Evolutionary conservation across 73 alveolate species (phyloP).

Genomic region (Uronychia binucleata): DNA sequence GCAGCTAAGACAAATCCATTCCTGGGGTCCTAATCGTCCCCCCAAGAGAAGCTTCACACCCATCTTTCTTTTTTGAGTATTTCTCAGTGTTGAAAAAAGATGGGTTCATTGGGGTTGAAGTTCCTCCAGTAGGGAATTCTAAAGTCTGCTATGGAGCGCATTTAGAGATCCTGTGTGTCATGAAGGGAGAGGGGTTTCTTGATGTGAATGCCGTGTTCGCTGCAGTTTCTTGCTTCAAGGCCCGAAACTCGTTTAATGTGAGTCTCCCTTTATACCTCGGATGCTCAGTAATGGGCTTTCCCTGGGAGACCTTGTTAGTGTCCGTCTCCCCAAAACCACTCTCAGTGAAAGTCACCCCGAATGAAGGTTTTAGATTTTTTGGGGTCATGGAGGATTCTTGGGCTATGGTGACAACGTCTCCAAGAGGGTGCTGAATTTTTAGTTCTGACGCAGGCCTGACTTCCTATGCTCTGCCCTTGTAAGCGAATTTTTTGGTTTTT

Average conservation of each 20-base stretch:
- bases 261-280: neutral
- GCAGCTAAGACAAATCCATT: neutral
- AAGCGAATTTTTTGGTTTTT: neutral
- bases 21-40: neutral
- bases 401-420: neutral
- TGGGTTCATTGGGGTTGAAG: neutral
- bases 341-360: neutral
- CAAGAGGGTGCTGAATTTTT: neutral
- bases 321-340: neutral
- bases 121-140: neutral
- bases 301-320: neutral
- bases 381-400: neutral
- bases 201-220: neutral
- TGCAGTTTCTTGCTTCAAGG: no score
- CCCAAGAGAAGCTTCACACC: neutral
- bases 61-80: neutral
- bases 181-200: neutral
- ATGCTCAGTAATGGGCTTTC: neutral
- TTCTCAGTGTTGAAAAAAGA: neutral
- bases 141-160: neutral
- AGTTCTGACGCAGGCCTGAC: neutral
- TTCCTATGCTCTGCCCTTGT: neutral
- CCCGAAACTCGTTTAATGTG: neutral
- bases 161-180: neutral
- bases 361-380: neutral